These are phyloP conservation scores for Colletotrichum echinochloae DNA, from an alignment of 2,329 filamentous ascomycete species.

Conservation along the genomic window DNA sequence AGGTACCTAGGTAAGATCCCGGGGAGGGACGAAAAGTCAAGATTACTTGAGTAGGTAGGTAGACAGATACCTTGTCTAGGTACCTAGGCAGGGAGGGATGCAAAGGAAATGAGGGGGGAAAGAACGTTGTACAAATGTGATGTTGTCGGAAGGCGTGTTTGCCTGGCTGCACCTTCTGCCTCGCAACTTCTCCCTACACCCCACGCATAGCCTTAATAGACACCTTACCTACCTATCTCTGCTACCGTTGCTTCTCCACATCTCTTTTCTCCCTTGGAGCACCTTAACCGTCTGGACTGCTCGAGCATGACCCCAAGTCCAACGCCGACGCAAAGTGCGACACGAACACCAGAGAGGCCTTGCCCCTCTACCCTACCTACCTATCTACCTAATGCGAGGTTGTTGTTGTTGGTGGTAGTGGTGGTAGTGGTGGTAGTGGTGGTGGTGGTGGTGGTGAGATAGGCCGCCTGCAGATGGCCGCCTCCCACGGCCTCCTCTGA, in stretches of 20 bases:
- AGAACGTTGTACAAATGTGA: background rate
- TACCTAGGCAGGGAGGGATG: background rate
- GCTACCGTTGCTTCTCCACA: background rate
- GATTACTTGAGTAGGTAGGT: too few species aligned
- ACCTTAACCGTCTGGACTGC: background rate
- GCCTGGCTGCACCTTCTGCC: background rate
- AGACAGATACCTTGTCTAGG: background rate
- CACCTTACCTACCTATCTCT: background rate
- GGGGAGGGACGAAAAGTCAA: too few species aligned
- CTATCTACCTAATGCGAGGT: background rate
- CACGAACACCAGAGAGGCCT: too few species aligned
- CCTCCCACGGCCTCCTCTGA: background rate
- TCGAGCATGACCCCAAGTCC: background rate
- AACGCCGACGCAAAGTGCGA: background rate
- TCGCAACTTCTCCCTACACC: too few species aligned
- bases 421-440: background rate
- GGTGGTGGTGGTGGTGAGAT: background rate
- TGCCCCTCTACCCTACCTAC: too few species aligned
- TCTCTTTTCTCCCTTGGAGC: background rate
- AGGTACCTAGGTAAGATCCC: too few species aligned
- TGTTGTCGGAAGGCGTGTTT: background rate
- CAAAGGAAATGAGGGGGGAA: background rate
- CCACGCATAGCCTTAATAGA: background rate
- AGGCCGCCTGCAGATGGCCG: background rate
- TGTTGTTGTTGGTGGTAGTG: too few species aligned